Base-by-base conservation (phyloP, 2,329 filamentous ascomycete genomes). In the Anisogramma anomala region DNA sequence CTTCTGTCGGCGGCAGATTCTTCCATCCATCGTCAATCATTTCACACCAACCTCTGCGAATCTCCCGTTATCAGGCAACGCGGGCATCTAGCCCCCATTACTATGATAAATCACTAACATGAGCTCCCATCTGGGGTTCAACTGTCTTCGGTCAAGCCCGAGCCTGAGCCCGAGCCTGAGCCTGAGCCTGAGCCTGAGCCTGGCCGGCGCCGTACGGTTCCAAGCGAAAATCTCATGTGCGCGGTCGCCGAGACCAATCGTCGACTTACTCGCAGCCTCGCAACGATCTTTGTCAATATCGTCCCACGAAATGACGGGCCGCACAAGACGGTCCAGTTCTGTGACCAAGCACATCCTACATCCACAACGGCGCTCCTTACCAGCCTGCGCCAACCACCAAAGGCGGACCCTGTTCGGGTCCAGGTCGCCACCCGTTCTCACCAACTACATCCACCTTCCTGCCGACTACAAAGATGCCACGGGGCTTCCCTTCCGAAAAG, bases 371-470 rank as follows among this genome's bases (percentile, higher is more conserved):
- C 45, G 28, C 26, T 36, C 11, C 20, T 11, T 17, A 15, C 26
- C 11, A 15, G 11, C 22, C 20, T 39, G 28, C 28, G 33, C 7
- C 25, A 19, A 27, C 11, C 22, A 35, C 3, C 45, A 42, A 28
- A 36, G 28, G 25, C 39, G 45, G 6, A 40, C 45, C 11, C 40
- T 58, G 27, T 62, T 58, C 42, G 50, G 45, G 19, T 53, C 53
- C 38, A 17, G 25, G 17, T 43, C 26, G 3, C 42, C 25, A 15
- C 48, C 53, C 17, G 52, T 69, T 37, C 60, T 74, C 44, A 68
- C 61, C n/a, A 58, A 68, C 47, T 81, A 77, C 53, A 64, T 71
- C 42, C 63, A 77, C 37, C 58, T 81, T n/a, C 77, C 76, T 0
- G 59, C 59, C 17, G 62, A 66, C 41, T 81, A 80, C 53, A 61